These are phyloP conservation scores for Liquidambar formosana DNA, from an alignment of 164 flowering plant genomes.

Conservation along the genomic window DNA sequence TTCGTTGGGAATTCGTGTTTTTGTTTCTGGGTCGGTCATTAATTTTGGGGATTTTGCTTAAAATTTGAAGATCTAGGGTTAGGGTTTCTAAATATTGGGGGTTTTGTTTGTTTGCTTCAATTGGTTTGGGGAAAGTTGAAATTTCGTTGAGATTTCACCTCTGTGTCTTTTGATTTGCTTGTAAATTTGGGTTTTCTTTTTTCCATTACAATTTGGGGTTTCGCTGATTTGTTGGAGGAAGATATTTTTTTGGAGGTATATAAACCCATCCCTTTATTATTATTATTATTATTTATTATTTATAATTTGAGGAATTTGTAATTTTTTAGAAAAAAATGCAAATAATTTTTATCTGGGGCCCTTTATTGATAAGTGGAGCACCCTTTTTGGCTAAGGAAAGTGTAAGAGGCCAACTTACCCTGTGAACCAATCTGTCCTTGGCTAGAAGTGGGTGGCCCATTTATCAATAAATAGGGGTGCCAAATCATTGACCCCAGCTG, in stretches of 20 bases:
- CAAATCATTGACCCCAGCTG: background rate
- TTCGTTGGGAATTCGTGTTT: background rate
- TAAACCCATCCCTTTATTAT: background rate
- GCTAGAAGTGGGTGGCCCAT: background rate
- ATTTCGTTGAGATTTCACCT: background rate
- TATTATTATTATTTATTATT: background rate
- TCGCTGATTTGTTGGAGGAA: background rate
- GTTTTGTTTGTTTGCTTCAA: conserved; percentile 10
- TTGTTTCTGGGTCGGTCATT: background rate
- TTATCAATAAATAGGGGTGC: background rate
- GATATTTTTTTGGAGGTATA: conserved; percentile 26
- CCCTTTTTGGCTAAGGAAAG: background rate
- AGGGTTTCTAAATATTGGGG: conserved; percentile 24
- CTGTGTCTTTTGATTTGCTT: background rate
- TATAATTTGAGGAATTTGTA: too few species aligned
- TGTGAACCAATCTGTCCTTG: background rate
- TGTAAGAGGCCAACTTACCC: too few species aligned
- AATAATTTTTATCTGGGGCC: background rate
- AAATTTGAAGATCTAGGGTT: conserved; percentile 30
- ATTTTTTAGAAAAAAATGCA: too few species aligned
- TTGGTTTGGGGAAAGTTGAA: conserved; percentile 12
- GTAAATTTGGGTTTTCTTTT: conserved; percentile 1
- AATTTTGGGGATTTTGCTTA: conserved; percentile 15
- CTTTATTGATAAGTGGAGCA: background rate
- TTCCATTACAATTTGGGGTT: background rate